Evolutionary conservation across 2,329 filamentous ascomycete species (phyloP).

Genomic region (Boeremia exigua): DNA sequence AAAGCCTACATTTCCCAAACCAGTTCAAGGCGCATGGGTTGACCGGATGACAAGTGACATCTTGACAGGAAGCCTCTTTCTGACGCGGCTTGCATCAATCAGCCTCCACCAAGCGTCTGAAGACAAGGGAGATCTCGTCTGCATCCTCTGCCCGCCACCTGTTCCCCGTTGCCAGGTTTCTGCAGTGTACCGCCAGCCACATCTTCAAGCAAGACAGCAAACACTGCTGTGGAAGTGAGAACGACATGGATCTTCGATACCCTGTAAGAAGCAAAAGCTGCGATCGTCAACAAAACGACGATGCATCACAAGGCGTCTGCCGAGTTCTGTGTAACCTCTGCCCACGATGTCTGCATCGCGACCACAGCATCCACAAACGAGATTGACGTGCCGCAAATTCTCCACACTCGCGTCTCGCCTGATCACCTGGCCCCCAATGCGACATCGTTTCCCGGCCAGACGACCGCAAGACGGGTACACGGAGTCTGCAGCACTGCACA

Average conservation of each 20-base stretch:
- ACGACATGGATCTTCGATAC: neutral
- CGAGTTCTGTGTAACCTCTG: constrained; percentile 16
- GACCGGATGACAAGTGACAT: constrained; percentile 22
- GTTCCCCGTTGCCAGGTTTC: neutral
- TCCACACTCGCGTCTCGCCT: constrained; percentile 1
- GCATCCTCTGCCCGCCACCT: constrained; percentile 26
- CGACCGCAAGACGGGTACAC: constrained; percentile 16
- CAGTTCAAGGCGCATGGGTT: constrained; percentile 4
- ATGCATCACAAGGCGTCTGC: constrained; percentile 1
- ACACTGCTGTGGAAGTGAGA: constrained; percentile 1
- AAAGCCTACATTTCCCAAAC: constrained; percentile 4
- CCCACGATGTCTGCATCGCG: constrained; percentile 7
- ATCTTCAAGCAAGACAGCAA: neutral
- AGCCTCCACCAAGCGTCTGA: neutral
- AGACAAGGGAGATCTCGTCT: constrained; percentile 6
- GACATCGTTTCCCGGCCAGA: constrained; percentile 14
- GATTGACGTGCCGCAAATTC: constrained; percentile 7
- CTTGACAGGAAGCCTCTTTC: constrained; percentile 14
- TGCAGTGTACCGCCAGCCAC: neutral
- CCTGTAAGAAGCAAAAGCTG: neutral
- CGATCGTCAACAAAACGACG: neutral
- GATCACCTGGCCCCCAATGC: constrained; percentile 9
- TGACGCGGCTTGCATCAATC: constrained; percentile 11
- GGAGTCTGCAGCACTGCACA: constrained; percentile 9
- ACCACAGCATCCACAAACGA: constrained; percentile 9